Conservation (phyloP, 495 filamentous ascomycete species). For the Lasiosphaeria ovina region DNA sequence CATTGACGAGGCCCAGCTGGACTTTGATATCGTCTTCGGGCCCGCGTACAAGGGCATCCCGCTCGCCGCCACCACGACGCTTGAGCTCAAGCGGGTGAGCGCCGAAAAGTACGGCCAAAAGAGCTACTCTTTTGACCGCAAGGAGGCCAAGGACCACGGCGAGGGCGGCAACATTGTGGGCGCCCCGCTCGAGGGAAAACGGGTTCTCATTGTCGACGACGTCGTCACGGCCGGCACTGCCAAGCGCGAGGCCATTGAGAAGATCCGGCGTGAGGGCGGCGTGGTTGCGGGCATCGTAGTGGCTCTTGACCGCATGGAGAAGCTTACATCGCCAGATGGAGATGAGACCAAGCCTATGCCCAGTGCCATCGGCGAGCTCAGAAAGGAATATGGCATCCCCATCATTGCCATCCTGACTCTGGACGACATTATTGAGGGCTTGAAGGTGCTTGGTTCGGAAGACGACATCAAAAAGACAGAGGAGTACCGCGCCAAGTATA, state of each 20-base stretch:
- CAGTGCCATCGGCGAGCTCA: slow-evolving; percentile 78
- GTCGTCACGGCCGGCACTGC: slow-evolving; percentile 95
- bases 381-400: slow-evolving; percentile 61
- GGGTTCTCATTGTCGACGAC: slow-evolving; percentile 87
- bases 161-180: slow-evolving; percentile 92
- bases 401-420: slow-evolving; percentile 60
- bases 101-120: slow-evolving; percentile 51
- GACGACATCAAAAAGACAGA: slow-evolving; percentile 68
- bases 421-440: slow-evolving; percentile 74
- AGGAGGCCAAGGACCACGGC: slow-evolving; percentile 91
- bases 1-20: slow-evolving; percentile 49
- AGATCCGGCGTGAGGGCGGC: slow-evolving; percentile 79
- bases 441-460: slow-evolving; percentile 50
- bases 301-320: slow-evolving; percentile 85
- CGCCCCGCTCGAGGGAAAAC: slow-evolving; percentile 75
- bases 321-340: slow-evolving; percentile 55
- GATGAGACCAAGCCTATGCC: slow-evolving; percentile 51
- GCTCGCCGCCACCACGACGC: slow-evolving; percentile 68
- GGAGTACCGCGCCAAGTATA: slow-evolving; percentile 76
- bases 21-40: slow-evolving; percentile 73
- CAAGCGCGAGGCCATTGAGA: slow-evolving; percentile 82
- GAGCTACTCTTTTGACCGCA: slow-evolving; percentile 89
- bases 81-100: slow-evolving; percentile 66
- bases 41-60: slow-evolving; percentile 97
- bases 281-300: slow-evolving; percentile 80